Percentiles rank a stretch among this genome's conserved stretches.
Evolutionary conservation across 176 grass and related monocot genomes (phyloP).

Genomic region (Bolboschoenus planiculmis): DNA sequence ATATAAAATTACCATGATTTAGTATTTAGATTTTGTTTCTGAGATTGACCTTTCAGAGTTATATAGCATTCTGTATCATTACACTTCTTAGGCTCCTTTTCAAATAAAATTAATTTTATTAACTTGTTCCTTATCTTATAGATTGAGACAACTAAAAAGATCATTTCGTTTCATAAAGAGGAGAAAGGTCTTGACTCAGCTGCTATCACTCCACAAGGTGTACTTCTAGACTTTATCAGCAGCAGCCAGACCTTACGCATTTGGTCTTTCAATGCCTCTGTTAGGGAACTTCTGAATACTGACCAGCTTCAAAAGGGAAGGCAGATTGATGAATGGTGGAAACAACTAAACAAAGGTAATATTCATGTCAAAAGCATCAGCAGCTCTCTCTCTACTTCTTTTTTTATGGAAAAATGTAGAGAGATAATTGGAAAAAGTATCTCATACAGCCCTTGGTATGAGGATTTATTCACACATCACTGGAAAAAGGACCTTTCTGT

Average conservation of each 20-base stretch:
- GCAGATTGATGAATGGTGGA: slow-evolving; percentile 99
- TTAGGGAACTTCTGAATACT: slow-evolving; percentile 86
- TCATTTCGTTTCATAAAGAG: slow-evolving; percentile 99
- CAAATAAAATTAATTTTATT: slow-evolving; percentile 6
- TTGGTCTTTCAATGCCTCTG: slow-evolving; percentile 89
- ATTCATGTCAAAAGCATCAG: background rate
- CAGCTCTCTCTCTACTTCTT: background rate
- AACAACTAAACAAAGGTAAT: slow-evolving; percentile 84
- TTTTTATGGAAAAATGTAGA: background rate
- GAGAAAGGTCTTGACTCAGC: slow-evolving; percentile 78
- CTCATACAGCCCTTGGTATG: background rate
- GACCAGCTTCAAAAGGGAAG: slow-evolving; percentile 99
- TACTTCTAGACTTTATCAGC: slow-evolving; percentile 98
- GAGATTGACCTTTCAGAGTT: background rate
- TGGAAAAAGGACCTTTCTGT: background rate
- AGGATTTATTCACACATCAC: background rate
- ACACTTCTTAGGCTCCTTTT: background rate
- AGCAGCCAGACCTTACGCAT: slow-evolving; percentile 95
- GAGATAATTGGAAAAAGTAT: too few species aligned
- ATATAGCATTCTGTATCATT: background rate
- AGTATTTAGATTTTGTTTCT: background rate
- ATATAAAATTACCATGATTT: background rate
- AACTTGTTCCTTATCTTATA: slow-evolving; percentile 39
- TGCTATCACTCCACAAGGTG: slow-evolving; percentile 69
- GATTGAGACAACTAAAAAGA: slow-evolving; percentile 93